Base-by-base conservation (phyloP, 495 filamentous ascomycete genomes). In the Alectoria sarmentosa region DNA sequence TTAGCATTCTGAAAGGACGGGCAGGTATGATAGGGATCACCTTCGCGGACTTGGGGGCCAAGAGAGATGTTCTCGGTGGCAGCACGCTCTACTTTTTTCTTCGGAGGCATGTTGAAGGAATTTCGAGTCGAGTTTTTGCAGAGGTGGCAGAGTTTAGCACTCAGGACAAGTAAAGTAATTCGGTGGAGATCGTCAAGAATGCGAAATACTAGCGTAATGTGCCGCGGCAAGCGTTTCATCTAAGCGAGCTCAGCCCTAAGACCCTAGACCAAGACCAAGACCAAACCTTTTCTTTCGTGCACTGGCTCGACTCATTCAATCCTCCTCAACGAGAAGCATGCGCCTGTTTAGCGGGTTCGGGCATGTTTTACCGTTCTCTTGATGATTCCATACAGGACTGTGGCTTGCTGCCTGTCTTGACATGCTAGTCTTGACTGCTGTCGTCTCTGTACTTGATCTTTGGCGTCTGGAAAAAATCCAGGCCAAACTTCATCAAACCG, bases 11-110 rank as follows among this genome's bases (percentile, higher is more conserved):
- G 32, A 59, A 44, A 55, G 44, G 54, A 58, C 8, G 0, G 37
- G 37, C 15, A 23, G 49, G 49, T 39, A 37, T 10, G 36, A 58
- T 2, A 58, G 58, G 21, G 70, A 82, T 71, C 74, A 92, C 89
- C 91, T 81, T 96, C 92, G 76, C 90, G 83, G 77, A 89, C 88
- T 80, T 95, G 90, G 73, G 94, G 94, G 70, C 94, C 94, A 69
- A 98, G 90, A 80, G 91, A 92, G 85, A 98, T 91, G 83, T 98
- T 98, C 86, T 98, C 95, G 79, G 91, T 86, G 59, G 82, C 81
- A 68, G 83, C 83, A 72, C 88, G 84, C 77, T 83, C 77, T 74
- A 86, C 79, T 79, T 91, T 92, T 73, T 81, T 83, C 87, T 95
- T 94, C 74, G 89, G 89, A 80, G 89, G 80, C 88, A 91, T 91